Evolutionary conservation across 768 basidiomycete genomes (phyloP).

Genomic region (Gloeopeniophorella convolvens): DNA sequence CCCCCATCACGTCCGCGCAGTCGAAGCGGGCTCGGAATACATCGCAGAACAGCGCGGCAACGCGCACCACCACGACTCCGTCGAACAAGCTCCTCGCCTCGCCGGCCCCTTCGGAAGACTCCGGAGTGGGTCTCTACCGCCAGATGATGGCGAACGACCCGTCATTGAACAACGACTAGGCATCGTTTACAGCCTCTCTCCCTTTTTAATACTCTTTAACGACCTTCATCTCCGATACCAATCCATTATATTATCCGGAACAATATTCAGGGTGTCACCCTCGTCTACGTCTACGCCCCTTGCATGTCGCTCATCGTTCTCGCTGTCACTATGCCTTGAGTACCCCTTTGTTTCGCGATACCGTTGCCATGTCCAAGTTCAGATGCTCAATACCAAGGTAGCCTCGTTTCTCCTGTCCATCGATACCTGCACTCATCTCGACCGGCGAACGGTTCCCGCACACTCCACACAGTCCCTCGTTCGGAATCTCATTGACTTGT

Average conservation of each 20-base stretch:
- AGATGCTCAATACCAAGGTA: conserved; percentile 6
- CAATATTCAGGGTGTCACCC: conserved; percentile 20
- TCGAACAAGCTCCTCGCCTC: conserved; percentile 49
- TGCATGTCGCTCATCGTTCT: conserved; percentile 11
- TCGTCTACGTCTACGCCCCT: conserved; percentile 23
- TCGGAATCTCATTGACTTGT: conserved; percentile 22
- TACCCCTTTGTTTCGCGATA: conserved; percentile 21
- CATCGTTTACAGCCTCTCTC: conserved; percentile 19
- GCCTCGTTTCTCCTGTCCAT: conserved; percentile 3
- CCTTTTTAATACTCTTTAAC: conserved; percentile 23
- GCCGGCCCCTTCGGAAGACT: conserved; percentile 75
- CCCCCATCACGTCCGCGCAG: conserved; percentile 28
- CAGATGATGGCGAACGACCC: conserved; percentile 75
- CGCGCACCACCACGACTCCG: conserved; percentile 28
- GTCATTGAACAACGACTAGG: conserved; percentile 39
- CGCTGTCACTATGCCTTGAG: conserved; percentile 13
- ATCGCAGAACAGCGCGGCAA: conserved; percentile 65
- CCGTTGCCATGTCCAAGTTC: conserved; percentile 18
- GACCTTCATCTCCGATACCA: conserved; percentile 14
- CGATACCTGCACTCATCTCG: conserved; percentile 19
- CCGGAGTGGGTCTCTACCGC: conserved; percentile 78
- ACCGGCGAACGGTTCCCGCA: conserved; percentile 11
- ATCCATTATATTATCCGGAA: conserved; percentile 22
- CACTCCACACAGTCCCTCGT: conserved; percentile 17
- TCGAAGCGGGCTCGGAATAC: conserved; percentile 61